Evolutionary conservation across 148 eudicot species (phyloP).

Genomic region (Rhododendron kiyosumense): DNA sequence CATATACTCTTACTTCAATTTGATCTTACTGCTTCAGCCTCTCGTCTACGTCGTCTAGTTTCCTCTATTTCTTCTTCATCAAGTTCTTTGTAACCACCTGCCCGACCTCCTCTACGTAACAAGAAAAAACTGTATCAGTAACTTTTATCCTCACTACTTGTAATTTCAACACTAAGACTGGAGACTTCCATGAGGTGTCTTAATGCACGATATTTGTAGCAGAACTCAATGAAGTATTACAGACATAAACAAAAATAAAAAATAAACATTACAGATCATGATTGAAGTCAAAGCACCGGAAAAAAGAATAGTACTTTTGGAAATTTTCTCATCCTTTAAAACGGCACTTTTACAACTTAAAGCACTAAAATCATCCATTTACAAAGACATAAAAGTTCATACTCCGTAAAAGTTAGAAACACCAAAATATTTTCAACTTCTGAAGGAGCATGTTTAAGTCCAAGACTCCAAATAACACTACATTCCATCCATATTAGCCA

Average conservation of each 20-base stretch:
- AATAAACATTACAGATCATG: neutral
- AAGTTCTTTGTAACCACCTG: constrained; percentile 97
- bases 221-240: neutral
- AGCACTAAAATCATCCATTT: neutral
- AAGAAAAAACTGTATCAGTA: neutral
- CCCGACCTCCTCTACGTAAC: constrained; percentile 84
- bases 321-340: neutral
- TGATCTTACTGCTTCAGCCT: constrained; percentile 75
- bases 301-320: neutral
- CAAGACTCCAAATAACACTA: neutral
- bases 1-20: neutral
- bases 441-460: neutral
- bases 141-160: neutral
- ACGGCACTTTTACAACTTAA: neutral
- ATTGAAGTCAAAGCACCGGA: neutral
- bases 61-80: constrained; percentile 96
- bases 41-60: constrained; percentile 77
- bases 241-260: neutral
- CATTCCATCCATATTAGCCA: neutral
- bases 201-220: neutral
- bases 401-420: neutral
- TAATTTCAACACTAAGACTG: neutral
- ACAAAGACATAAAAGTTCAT: neutral
- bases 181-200: neutral
- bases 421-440: neutral